Conservation (phyloP, 192 early-diverging fungal genomes). For the Jimgerdemannia flammicorona region DNA sequence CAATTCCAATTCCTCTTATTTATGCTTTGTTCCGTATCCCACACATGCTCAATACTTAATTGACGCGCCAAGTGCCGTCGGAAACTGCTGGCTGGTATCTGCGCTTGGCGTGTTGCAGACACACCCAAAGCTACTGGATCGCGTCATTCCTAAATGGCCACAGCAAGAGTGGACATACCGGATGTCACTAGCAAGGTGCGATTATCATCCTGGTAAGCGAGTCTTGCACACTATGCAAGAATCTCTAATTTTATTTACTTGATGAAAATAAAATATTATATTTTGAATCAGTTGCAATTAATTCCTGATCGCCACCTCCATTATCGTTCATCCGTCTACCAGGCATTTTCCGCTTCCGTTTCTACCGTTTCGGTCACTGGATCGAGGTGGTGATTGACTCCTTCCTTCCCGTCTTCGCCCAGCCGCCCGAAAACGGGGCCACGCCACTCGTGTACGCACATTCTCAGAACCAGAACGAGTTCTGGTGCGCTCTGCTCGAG, state of each 20-base stretch:
- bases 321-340: background rate
- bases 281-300: no score
- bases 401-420: slow-evolving; percentile 31
- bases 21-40: no score
- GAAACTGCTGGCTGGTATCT: slow-evolving; percentile 20
- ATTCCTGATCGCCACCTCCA: no score
- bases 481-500: slow-evolving; percentile 46
- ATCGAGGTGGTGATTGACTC: slow-evolving; percentile 50
- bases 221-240: background rate
- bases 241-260: no score
- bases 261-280: no score
- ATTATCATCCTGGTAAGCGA: slow-evolving; percentile 17
- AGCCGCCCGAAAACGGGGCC: background rate
- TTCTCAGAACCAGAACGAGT: slow-evolving; percentile 38
- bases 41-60: no score
- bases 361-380: slow-evolving; percentile 46
- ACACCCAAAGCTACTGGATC: slow-evolving; percentile 13
- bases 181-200: slow-evolving; percentile 10
- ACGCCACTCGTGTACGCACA: slow-evolving; percentile 31
- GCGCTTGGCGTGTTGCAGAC: slow-evolving; percentile 16
- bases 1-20: no score
- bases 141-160: slow-evolving; percentile 13
- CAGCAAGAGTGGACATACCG: slow-evolving; percentile 13
- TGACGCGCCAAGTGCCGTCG: slow-evolving; percentile 8
- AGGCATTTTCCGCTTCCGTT: slow-evolving; percentile 46